These are phyloP conservation scores for Mariannaea elegans DNA, from an alignment of 2,329 filamentous ascomycete species.

Conservation along the genomic window DNA sequence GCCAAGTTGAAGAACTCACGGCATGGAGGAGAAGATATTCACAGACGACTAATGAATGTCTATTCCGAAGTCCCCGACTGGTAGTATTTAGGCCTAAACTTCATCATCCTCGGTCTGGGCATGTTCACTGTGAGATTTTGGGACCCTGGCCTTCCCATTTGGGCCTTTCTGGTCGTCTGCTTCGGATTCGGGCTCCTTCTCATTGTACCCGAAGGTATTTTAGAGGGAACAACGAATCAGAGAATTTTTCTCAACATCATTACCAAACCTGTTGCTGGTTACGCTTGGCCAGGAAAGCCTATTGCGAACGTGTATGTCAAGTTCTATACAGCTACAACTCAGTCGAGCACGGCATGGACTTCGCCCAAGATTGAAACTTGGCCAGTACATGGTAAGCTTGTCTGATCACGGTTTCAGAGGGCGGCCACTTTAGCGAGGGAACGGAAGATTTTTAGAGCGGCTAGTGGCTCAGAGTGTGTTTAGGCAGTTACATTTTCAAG, in stretches of 20 bases:
- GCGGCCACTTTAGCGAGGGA: no score
- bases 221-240: conserved; percentile 21
- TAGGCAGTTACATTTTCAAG: no score
- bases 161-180: conserved; percentile 19
- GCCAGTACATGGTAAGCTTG: conserved; percentile 22
- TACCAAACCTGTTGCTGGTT: conserved; percentile 11
- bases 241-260: conserved; percentile 24
- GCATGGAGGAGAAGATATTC: conserved; percentile 17
- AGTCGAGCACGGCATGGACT: conserved; percentile 22
- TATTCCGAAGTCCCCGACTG: conserved; percentile 20
- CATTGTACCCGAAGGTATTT: conserved; percentile 16
- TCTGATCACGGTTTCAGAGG: no score
- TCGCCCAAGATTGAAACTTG: conserved; percentile 19
- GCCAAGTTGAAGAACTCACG: conserved; percentile 20
- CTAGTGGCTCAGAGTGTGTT: no score
- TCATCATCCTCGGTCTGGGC: conserved; percentile 11
- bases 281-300: conserved; percentile 22
- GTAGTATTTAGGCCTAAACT: conserved; percentile 13
- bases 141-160: conserved; percentile 17
- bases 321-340: conserved; percentile 22
- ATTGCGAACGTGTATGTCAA: conserved; percentile 24
- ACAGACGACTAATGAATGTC: conserved; percentile 18
- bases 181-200: conserved; percentile 14
- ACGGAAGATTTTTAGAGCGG: no score
- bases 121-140: conserved; percentile 21